Base-by-base conservation (phyloP, 306 rosid genomes). In the Quercus agrifolia region DNA sequence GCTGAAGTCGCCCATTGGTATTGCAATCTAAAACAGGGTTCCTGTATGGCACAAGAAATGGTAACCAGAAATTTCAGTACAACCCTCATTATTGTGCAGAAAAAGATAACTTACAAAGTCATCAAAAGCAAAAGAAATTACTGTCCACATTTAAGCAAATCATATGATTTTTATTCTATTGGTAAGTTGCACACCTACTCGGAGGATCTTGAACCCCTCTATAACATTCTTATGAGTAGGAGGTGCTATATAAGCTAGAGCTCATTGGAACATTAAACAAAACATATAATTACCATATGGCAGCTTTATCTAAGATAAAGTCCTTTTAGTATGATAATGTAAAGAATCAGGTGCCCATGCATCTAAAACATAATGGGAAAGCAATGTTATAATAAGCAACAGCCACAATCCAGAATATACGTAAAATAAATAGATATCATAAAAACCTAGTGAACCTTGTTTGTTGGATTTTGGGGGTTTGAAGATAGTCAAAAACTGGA, bases 401-500 rank as follows among this genome's bases (percentile, higher is more conserved):
- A 8, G 30, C 23, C 9, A 46, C 49, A 74, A 17, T 70, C 58
- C 18, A 49, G 23, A 18, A 75, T 10, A 71, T n/a, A 15, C 75
- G 72, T 54, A 7, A 41, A 73, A 76, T 79, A 33, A 73, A 23
- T 35, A 68, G 71, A 58, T 64, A 13, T 54, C 46, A 41, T 41
- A 41, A 70, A 56, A 74, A 54, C 9, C 31, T 51, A 35, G 31
- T 85, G 63, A 73, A 91, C 97, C 98, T 93, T 83, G 87, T 79
- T 75, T 86, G 89, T 17, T 83, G 90, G 67, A 77, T 54, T 81
- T 79, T 90, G 46, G 93, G 84, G 56, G 79, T 69, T 77, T 85
- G 91, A 73, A 88, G 69, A 85, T 87, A 82, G 86, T 95, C 92
- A 74, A 83, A 88, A 83, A 91, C 86, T 7, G 99, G 99, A 85